These are phyloP conservation scores for Rhamnella rubrinervis DNA, from an alignment of 331 rosid species.

Conservation along the genomic window DNA sequence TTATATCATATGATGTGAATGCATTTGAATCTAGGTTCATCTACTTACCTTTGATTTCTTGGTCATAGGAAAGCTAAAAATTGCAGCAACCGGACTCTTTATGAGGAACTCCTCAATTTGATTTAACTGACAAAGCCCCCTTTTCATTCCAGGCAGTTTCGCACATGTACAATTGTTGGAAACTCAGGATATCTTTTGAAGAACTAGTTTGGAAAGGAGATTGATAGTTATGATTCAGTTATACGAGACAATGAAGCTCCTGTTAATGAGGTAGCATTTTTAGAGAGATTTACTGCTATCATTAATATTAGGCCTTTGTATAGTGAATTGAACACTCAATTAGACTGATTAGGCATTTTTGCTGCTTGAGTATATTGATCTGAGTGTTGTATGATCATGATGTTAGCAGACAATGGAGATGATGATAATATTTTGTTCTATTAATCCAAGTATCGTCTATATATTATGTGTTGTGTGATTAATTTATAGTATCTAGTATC, in stretches of 20 bases:
- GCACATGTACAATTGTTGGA: slow-evolving; percentile 90
- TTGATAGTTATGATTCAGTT: slow-evolving; percentile 88
- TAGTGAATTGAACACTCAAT: too few relatives aligned
- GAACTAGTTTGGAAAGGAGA: slow-evolving; percentile 80
- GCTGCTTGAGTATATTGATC: too few relatives aligned
- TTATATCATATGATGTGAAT: slow-evolving; percentile 1
- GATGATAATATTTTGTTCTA: too few relatives aligned
- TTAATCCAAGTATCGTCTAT: too few relatives aligned
- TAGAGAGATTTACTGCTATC: not conserved
- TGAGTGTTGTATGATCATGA: too few relatives aligned
- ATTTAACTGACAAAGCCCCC: slow-evolving; percentile 85
- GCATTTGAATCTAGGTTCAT: slow-evolving; percentile 13
- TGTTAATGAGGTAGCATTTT: slow-evolving; percentile 66
- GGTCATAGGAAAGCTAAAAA: slow-evolving; percentile 62
- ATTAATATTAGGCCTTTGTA: not conserved
- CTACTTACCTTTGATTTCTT: slow-evolving; percentile 12
- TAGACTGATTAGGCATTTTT: too few relatives aligned
- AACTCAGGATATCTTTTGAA: slow-evolving; percentile 95
- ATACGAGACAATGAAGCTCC: slow-evolving; percentile 98
- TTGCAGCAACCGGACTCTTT: slow-evolving; percentile 74
- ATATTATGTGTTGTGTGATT: too few relatives aligned
- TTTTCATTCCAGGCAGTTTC: slow-evolving; percentile 84
- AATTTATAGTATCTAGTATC: too few relatives aligned
- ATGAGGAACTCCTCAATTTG: slow-evolving; percentile 85
- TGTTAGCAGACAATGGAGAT: too few relatives aligned